Evolutionary conservation across 257 asterid genomes (phyloP).

Genomic region (Salvia miltiorrhiza): DNA sequence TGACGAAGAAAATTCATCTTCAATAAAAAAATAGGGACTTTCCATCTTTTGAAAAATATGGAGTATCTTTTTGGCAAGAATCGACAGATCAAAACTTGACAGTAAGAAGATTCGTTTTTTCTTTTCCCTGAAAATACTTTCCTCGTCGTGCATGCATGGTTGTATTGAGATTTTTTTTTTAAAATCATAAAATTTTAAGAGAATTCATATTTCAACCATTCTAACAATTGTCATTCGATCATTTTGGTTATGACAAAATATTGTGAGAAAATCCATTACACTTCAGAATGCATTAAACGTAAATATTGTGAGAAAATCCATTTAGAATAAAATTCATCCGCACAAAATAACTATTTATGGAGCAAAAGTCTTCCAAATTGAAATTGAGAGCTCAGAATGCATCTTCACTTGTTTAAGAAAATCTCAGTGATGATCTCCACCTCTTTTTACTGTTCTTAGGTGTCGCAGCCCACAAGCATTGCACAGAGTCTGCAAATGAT

Average conservation of each 20-base stretch:
- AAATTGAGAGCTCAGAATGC: neutral
- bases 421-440: neutral
- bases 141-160: too few species aligned
- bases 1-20: too few species aligned
- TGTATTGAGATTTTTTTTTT: too few species aligned
- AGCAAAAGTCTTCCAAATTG: neutral
- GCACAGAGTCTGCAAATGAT: neutral
- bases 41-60: too few species aligned
- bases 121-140: too few species aligned
- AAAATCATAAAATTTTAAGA: too few species aligned
- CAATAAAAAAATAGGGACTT: too few species aligned
- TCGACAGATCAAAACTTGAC: too few species aligned
- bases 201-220: neutral
- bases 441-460: neutral
- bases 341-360: neutral
- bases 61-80: too few species aligned
- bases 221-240: neutral
- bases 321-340: neutral
- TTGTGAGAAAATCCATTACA: neutral
- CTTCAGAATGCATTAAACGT: neutral
- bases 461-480: conserved; percentile 12
- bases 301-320: neutral
- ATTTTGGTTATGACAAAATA: neutral
- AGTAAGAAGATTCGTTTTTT: too few species aligned
- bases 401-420: neutral